Percentiles rank a stretch among this genome's conserved stretches.
Evolutionary conservation across 805 yeast genomes (phyloP).

Genomic region (Kuraishia borneana): DNA sequence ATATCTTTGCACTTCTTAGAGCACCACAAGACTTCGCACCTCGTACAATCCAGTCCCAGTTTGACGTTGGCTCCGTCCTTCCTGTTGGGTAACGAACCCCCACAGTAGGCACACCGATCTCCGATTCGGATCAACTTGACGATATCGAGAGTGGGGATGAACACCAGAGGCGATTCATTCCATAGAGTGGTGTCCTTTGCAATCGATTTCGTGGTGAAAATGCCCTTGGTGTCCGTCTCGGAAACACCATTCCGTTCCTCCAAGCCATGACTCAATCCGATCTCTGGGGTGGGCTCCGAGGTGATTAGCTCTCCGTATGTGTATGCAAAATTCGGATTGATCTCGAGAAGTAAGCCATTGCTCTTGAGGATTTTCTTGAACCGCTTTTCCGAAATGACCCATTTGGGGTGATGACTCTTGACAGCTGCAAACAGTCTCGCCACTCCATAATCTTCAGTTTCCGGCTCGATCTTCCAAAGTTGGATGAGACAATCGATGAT

Average conservation of each 20-base stretch:
- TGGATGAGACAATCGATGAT: conserved; percentile 48
- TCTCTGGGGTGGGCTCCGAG: conserved; percentile 35
- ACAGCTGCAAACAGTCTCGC: conserved; percentile 41
- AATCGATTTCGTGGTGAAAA: conserved; percentile 39
- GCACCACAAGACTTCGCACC: conserved; percentile 66
- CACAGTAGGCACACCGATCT: conserved; percentile 66
- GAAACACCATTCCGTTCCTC: conserved; percentile 20
- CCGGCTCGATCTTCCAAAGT: conserved; percentile 60
- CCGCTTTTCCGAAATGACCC: conserved; percentile 55
- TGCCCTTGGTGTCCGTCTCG: conserved; percentile 51
- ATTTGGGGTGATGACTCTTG: conserved; percentile 38
- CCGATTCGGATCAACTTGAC: conserved; percentile 46
- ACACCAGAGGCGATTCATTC: conserved; percentile 44
- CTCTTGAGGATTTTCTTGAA: conserved; percentile 41
- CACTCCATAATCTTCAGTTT: conserved; percentile 45
- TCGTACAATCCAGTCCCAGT: conserved; percentile 51
- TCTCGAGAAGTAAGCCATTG: conserved; percentile 39
- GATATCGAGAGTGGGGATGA: conserved; percentile 60
- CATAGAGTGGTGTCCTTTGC: conserved; percentile 36
- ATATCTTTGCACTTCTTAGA: conserved; percentile 43
- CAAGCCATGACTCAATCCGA: conserved; percentile 19
- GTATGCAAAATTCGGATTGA: conserved; percentile 21
- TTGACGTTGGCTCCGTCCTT: conserved; percentile 20
- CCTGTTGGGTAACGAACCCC: conserved; percentile 31
- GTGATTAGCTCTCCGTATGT: conserved; percentile 44